These are phyloP conservation scores for Alternaria dauci DNA, from an alignment of 2,329 filamentous ascomycete species.

Conservation along the genomic window DNA sequence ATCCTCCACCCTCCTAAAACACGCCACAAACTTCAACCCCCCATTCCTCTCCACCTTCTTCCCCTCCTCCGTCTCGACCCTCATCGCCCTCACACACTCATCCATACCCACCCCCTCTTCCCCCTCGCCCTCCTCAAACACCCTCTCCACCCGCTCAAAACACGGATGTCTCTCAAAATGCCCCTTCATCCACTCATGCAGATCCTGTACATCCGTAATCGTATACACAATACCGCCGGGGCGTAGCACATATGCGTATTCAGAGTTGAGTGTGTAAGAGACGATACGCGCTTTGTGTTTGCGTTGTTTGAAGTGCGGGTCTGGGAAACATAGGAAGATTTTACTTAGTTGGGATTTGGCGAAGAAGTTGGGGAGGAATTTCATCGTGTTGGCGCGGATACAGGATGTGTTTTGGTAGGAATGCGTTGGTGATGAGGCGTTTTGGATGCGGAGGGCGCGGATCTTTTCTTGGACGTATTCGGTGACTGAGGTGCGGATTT, in stretches of 20 bases:
- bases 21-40: conserved; percentile 88
- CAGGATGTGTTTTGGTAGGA: conserved; percentile 91
- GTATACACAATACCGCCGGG: conserved; percentile 92
- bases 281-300: conserved; percentile 98
- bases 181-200: conserved; percentile 91
- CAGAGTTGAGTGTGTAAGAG: conserved; percentile 83
- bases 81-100: conserved; percentile 77
- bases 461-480: conserved; percentile 91
- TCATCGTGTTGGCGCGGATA: conserved; percentile 95
- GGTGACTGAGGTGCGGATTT: conserved; percentile 89
- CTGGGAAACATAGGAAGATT: conserved; percentile 97
- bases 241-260: conserved; percentile 87
- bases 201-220: conserved; percentile 94
- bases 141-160: conserved; percentile 73
- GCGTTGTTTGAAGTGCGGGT: conserved; percentile 95
- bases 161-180: conserved; percentile 81
- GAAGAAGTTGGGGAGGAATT: conserved; percentile 99
- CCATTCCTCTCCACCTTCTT: conserved; percentile 95
- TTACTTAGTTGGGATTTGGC: conserved; percentile 79
- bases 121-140: conserved; percentile 62
- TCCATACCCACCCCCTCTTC: conserved; percentile 74
- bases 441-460: conserved; percentile 77
- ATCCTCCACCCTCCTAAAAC: conserved; percentile 83
- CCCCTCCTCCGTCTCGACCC: conserved; percentile 89
- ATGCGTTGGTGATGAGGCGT: too few species aligned